Evolutionary conservation across 1,284 basidiomycete genomes (phyloP), one percentile per base, ranked within the genome.

Genomic region (Papiliotrema laurentii): DNA sequence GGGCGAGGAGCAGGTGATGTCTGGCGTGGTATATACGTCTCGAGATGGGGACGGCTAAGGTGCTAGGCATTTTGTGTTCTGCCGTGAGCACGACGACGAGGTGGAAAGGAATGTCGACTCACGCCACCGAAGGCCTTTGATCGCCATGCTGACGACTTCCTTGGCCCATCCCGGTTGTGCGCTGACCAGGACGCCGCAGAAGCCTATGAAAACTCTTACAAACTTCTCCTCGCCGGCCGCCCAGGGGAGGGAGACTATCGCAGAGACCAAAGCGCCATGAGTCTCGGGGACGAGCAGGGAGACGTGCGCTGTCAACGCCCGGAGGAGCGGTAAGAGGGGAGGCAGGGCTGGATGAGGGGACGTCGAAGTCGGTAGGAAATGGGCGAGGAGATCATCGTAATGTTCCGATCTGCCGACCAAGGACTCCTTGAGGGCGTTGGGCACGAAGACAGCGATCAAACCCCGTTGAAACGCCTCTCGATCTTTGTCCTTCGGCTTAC

Each of bases 111-210:
- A 28, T 35, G 26, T 27, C 31, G 53, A 21, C 91, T 72, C 74
- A 96, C 92, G 89, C 78, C 88, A 85, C 19, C 88, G 88, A 50
- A 97, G 81, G 13, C 89, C 89, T 51, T 84, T 84, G 6, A 91
- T 83, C 34, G 89, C 84, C 71, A 83, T 89, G 47, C 79, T 79
- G 10, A 97, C 80, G 9, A 97, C 84, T 52, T 87, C 79, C 30
- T 84, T 85, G 27, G 96, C 80, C 77, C 96, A 98, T 72, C 94
- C 90, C 53, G 90, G 87, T 55, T 89, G 79, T n/a, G 94, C 91
- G 58, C 87, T 91, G 57, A 97, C 83, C 33, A 99, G 82, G 76
- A 93, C 89, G 38, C 89, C 89, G 39, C 92, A 82, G 67, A 97
- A 97, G 24, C 86, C 81, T 24, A 84, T 84, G 69, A 91, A 96